A percentile compares a stretch with the other conserved stretches of the same genome.
These are phyloP conservation scores for Hyphodiscus hymeniophilus DNA, from an alignment of 495 filamentous ascomycete species.

Conservation along the genomic window DNA sequence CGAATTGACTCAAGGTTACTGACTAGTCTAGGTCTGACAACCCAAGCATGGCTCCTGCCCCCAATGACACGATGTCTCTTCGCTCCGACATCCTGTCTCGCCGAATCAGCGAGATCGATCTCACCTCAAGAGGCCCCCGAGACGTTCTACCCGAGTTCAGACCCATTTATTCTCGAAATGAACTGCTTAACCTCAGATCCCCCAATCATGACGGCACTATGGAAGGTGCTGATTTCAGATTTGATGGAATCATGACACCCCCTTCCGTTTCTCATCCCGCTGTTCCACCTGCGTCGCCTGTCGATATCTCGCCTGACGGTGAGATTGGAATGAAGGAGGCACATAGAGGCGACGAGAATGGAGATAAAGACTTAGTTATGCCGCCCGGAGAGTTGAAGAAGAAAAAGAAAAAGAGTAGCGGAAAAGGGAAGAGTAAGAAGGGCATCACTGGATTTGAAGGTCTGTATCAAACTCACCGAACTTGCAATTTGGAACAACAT, in stretches of 20 bases:
- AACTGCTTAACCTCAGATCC: constrained; percentile 9
- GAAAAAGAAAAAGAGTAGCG: constrained; percentile 21
- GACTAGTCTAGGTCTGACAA: no score
- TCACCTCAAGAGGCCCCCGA: constrained; percentile 1
- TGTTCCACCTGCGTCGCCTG: background rate
- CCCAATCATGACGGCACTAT: background rate
- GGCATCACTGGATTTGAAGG: constrained; percentile 52
- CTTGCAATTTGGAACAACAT: background rate
- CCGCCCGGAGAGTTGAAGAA: constrained; percentile 13
- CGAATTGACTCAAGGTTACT: no score
- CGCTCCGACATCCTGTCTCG: constrained; percentile 8
- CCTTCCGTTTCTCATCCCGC: background rate
- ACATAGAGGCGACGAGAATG: background rate
- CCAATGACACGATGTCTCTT: background rate
- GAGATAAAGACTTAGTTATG: background rate
- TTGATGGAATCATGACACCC: constrained; percentile 6
- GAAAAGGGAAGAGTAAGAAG: constrained; percentile 23
- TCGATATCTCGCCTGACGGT: background rate
- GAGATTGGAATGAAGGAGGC: constrained; percentile 9
- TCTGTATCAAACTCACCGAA: background rate
- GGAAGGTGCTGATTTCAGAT: background rate
- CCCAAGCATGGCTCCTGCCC: background rate
- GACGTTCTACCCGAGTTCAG: background rate
- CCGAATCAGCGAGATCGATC: constrained; percentile 12
- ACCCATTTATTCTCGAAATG: constrained; percentile 7